These are phyloP conservation scores for Kluyveromyces sp. DNA, from an alignment of 1,139 yeast species.

Conservation along the genomic window DNA sequence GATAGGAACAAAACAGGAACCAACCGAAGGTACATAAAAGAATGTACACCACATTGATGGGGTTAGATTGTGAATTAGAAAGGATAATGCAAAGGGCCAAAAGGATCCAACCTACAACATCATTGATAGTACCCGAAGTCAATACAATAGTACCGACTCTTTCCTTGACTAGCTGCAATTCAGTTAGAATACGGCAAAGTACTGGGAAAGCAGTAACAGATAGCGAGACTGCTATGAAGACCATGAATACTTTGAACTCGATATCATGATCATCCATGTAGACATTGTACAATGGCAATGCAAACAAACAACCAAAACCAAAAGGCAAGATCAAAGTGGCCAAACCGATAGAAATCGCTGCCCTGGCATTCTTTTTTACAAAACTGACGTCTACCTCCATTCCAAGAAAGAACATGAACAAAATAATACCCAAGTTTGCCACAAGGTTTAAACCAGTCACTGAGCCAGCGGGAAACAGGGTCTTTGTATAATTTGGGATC, in stretches of 20 bases:
- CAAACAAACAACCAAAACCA: slow-evolving; percentile 66
- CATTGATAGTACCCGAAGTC: slow-evolving; percentile 77
- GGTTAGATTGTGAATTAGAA: slow-evolving; percentile 59
- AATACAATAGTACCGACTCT: slow-evolving; percentile 72
- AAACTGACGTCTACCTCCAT: slow-evolving; percentile 66
- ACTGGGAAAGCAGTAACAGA: slow-evolving; percentile 84
- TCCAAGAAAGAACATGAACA: slow-evolving; percentile 69
- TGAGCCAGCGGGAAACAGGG: slow-evolving; percentile 57
- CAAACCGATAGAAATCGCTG: slow-evolving; percentile 61
- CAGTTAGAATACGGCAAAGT: slow-evolving; percentile 68
- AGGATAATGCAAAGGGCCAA: slow-evolving; percentile 68
- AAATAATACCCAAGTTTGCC: slow-evolving; percentile 66
- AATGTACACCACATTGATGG: slow-evolving; percentile 62
- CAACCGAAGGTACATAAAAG: slow-evolving; percentile 59
- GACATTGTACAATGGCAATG: slow-evolving; percentile 57
- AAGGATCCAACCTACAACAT: slow-evolving; percentile 74
- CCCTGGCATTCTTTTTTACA: slow-evolving; percentile 50
- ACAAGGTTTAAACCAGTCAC: slow-evolving; percentile 57
- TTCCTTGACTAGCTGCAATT: slow-evolving; percentile 60
- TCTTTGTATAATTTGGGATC: slow-evolving; percentile 55
- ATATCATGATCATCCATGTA: slow-evolving; percentile 40
- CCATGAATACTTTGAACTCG: slow-evolving; percentile 66
- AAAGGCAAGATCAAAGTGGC: slow-evolving; percentile 70
- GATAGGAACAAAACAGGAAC: slow-evolving; percentile 53
- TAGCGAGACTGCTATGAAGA: slow-evolving; percentile 72